Evolutionary conservation across 2,329 filamentous ascomycete genomes (phyloP), one percentile per base, ranked within the genome.

Genomic region (Hawksworthiomyces lignivorus): DNA sequence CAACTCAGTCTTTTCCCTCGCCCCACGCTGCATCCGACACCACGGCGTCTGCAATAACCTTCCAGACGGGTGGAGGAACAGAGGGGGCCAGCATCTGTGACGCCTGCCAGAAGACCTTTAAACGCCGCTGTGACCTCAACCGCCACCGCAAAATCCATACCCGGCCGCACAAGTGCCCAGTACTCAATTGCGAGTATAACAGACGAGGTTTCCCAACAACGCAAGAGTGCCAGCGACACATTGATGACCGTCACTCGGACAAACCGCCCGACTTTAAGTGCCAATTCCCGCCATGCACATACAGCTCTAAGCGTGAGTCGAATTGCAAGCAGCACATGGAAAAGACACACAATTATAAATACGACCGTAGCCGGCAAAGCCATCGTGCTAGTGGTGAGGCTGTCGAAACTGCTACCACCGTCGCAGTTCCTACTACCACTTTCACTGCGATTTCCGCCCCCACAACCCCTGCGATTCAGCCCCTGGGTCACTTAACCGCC

Each of bases 271-370:
- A 80, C 49, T 87, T 75, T 62, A 70, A 75, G 52, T 89, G 84
- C 64, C 61, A 70, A 20, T 87, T 72, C 56, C 60, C 68, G 20
- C 72, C 72, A 10, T 88, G 84, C 67, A 69, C 73, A 2, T 88
- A 88, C 64, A 71, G 73, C 33, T 86, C 82, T 22, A 87, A 87
- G 66, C 75, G 84, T 45, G 80, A 87, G 62, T 84, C 79, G 49
- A 89, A 89, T 59, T 86, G 82, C 72, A 88, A 88, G 62, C 84
- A 88, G 57, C 84, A 89, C 60, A 88, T 88, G 84, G 84, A 88
- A 64, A 88, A 88, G 60, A 75, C 80, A 2, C 84, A 89, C 55
- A 73, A 74, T 41, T 87, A 80, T 75, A 62, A 68, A 15, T 89
- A 89, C 52, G 68, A 82, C 47, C 78, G 83, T 43, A 84, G 80